Base-by-base conservation (phyloP, 2,329 filamentous ascomycete genomes). In the Stagonosporopsis rhizophila region DNA sequence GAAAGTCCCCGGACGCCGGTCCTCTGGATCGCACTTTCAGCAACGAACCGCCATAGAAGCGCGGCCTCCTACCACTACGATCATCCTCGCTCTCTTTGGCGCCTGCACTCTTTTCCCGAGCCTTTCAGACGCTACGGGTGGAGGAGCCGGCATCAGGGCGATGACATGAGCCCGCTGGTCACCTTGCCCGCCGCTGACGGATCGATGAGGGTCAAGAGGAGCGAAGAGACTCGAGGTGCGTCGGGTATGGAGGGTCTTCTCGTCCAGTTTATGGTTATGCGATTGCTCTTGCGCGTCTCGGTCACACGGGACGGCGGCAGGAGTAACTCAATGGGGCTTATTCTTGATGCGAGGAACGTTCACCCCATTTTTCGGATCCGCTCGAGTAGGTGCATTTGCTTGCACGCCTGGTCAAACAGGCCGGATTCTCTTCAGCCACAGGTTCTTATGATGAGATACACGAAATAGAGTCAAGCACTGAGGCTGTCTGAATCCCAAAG, bases 321-420 rank as follows among this genome's bases (percentile, higher is more conserved):
- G 77, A 84, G 91, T 96, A 96, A 98, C 94, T 96, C 93, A 92
- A 98, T 96, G 94, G 94, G 94, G 94, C 94, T 97, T 92, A 98
- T 96, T 97, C 92, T 97, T 90, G 94, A 92, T 85, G 90, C 93
- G 92, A 96, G 92, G 90, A 89, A 90, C 85, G 83, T 82, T 77
- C 66, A 73, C 81, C 56, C 59, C 70, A 73, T 60, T 77, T 78
- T 77, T 75, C 71, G 77, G 78, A 78, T 80, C 75, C 77, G 78
- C 53, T 52, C 70, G 69, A 72, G 71, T 63, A 76, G 75, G 70
- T 67, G 44, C 65, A 65, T 60, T 64, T 62, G 42, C 59, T 64
- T 62, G 47, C 72, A 75, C 81, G 85, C 85, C 85, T 83, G 85
- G 82, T 89, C 86, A 79, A 86, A 89, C 85, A 85, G 83, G 86